Evolutionary conservation across 225 moss, liverwort and hornwort species (phyloP), one percentile per base, ranked within the genome.

Genomic region (Pleurozium schreberi): DNA sequence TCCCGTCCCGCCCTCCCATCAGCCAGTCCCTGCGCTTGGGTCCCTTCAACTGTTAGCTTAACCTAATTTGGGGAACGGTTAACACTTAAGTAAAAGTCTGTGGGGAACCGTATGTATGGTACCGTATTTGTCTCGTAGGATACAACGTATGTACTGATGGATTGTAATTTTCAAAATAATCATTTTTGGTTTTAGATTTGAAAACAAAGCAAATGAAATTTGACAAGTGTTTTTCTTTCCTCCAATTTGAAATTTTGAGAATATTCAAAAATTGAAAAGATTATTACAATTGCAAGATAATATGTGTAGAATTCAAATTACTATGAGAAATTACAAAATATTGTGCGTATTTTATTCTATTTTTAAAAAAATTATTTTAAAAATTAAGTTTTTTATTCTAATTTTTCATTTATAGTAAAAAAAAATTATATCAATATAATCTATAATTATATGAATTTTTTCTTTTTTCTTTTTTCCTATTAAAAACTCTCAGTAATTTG

Each of bases 201-300:
- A n/a, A 10, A 55, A 30, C 14, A 0, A 36, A 53, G 23, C 23
- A 77, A 53, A 23, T 36, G 14, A 53, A 52, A 9, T 4, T 76
- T 36, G 15, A 14, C 1, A 13, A 13, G 2, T 14, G 19, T 22
- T 76, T 3, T 1, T 9, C 50, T 8, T 22, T 1, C 1, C 1
- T 23, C 3, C 9, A 14, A 36, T 36, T 36, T 52, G 8, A 22
- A 14, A 14, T 36, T 53, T 53, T 9, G 3, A 53, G 4, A 14
- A 53, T 77, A 53, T 36, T 0, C 3, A 5, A 15, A 53, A 53
- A 9, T 77, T 53, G 6, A 33, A 36, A 52, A 5, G 53, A 36
- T 36, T 9, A 36, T 53, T 34, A 22, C 8, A 53, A 36, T 76
- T 36, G 36, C 6, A 38, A 53, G 9, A 2, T 77, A 14, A n/a